Evolutionary conservation across 140 eudicot genomes (phyloP), one percentile per base, ranked within the genome.

Genomic region (Stevia rebaudiana): DNA sequence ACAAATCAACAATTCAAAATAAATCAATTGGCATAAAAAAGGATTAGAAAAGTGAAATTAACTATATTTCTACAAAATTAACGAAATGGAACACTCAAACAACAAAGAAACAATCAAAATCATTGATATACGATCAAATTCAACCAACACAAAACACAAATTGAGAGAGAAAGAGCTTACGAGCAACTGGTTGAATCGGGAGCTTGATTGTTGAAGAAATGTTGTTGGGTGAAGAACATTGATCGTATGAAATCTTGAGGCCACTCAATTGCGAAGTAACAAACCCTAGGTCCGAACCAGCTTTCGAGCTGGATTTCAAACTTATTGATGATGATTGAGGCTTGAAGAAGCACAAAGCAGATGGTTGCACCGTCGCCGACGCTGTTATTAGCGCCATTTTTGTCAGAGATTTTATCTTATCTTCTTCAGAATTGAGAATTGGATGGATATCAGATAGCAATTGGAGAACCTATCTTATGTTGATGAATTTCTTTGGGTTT

Each of bases 231-330:
- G 24, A 70, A 59, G 22, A 69, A 57, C 24, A 52, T 39, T 63
- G 64, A 28, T 64, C 19, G 22, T 18, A 57, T 1, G 88, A 79
- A 54, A 91, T 80, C 50, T 75, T 81, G 74, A 84, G 68, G 44
- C 98, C 98, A 62, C 83, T 69, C 36, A 91, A 70, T 68, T 87
- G 86, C 11, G 98, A 91, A 37, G 89, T 60, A 53, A 81, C 59
- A 69, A 81, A 91, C 57, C 87, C 83, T 59, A 91, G 70, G 16
- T 84, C 90, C 4, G 95, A 65, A 57, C 31, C 62, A 15, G 30
- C 31, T 22, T 40, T 48, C 17, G 22, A 72, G n/a, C 23, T 35
- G 61, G 66, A 13, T 57, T 73, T 76, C 71, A 69, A 70, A 19
- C 48, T 52, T 15, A 52, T 8, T 4, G 70, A 16, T 6, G 57